phyloP scores from a whole-genome alignment of 2,329 filamentous ascomycete species.

The Aspergillus pseudoviridinutans region DNA sequence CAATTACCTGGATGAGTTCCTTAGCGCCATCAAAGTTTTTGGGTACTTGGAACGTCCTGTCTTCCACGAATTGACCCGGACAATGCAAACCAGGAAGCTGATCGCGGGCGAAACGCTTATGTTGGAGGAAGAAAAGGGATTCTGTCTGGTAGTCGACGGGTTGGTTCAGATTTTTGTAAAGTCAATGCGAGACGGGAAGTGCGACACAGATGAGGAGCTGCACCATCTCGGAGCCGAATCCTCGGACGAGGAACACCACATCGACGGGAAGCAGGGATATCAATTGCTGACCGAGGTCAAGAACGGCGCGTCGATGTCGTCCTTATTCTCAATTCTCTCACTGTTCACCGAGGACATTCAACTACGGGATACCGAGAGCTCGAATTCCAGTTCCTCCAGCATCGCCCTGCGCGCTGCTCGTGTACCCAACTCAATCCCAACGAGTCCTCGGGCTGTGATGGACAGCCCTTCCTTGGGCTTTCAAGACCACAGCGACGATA shows the following conservation, averaged over 20 bases:
- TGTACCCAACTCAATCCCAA: conserved; percentile 37
- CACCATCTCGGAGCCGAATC: conserved; percentile 44
- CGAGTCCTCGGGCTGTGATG: conserved; percentile 33
- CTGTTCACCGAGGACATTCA: conserved; percentile 94
- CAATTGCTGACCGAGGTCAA: conserved; percentile 95
- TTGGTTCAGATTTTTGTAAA: conserved; percentile 98
- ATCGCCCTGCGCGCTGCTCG: conserved; percentile 23
- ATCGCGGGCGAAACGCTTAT: conserved; percentile 94
- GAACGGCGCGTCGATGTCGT: conserved; percentile 98
- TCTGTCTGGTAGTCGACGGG: conserved; percentile 95
- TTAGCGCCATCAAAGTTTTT: conserved; percentile 98
- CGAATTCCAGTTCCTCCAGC: conserved; percentile 35
- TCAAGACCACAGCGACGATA: conserved; percentile 16
- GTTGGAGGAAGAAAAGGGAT: conserved; percentile 95
- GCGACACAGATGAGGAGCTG: conserved; percentile 38
- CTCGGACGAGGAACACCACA: conserved; percentile 60
- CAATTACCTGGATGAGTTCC: conserved; percentile 97
- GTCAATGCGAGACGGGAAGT: conserved; percentile 56
- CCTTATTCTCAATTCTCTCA: conserved; percentile 92
- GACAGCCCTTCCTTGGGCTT: conserved; percentile 26
- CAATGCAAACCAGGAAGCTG: conserved; percentile 96
- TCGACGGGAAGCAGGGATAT: conserved; percentile 72
- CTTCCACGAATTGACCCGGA: conserved; percentile 94
- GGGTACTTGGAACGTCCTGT: conserved; percentile 94
- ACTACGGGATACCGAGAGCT: conserved; percentile 64